These are phyloP conservation scores for Neolentinus lepideus DNA, from an alignment of 1,284 basidiomycete species.

Conservation along the genomic window DNA sequence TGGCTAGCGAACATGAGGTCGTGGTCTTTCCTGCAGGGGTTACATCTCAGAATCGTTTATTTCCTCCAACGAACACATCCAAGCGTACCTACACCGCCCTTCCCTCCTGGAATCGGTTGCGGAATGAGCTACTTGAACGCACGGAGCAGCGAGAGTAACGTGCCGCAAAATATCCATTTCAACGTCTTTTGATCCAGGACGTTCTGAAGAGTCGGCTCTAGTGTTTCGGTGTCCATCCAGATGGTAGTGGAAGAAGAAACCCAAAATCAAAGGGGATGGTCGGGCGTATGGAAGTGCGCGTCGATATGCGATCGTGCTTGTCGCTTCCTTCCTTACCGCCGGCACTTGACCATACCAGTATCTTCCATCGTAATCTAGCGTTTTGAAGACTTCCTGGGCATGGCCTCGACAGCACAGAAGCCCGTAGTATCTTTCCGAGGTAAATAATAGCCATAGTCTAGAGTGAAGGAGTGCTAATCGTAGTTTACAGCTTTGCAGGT, in stretches of 20 bases:
- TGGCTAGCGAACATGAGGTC: slow-evolving; percentile 92
- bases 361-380: slow-evolving; percentile 16
- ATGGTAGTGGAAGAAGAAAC: no score
- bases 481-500: slow-evolving; percentile 63
- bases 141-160: slow-evolving; percentile 24
- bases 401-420: slow-evolving; percentile 17
- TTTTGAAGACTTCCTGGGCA: slow-evolving; percentile 4
- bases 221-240: slow-evolving; percentile 42
- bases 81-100: slow-evolving; percentile 85
- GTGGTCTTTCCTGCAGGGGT: slow-evolving; percentile 79
- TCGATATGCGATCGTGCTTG: neutral
- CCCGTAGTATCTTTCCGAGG: slow-evolving; percentile 25
- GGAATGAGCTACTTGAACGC: slow-evolving; percentile 6
- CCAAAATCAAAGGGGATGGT: neutral
- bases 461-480: neutral
- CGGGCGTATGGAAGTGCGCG: neutral
- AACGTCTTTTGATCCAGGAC: slow-evolving; percentile 82
- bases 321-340: slow-evolving; percentile 12
- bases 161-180: slow-evolving; percentile 96
- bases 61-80: slow-evolving; percentile 1
- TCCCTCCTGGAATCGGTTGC: slow-evolving; percentile 59
- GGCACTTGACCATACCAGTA: slow-evolving; percentile 14
- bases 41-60: neutral
- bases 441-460: slow-evolving; percentile 12
- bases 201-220: slow-evolving; percentile 83